Conservation (phyloP, 2,329 filamentous ascomycete genomes). For the Alternaria atra region DNA sequence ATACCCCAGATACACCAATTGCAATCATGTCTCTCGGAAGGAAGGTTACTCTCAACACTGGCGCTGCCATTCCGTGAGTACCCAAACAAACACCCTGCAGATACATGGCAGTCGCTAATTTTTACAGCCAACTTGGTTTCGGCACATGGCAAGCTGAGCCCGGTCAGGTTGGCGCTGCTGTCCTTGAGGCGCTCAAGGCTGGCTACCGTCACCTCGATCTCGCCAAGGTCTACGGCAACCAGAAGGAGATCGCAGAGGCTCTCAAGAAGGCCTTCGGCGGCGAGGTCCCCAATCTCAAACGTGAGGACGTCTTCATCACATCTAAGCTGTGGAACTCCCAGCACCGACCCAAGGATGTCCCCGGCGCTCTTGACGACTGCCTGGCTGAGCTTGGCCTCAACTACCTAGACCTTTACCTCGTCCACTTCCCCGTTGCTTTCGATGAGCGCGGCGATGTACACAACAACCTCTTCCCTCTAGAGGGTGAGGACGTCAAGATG, state of each 20-base stretch:
- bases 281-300: conserved; percentile 59
- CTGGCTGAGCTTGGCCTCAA: conserved; percentile 81
- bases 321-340: conserved; percentile 93
- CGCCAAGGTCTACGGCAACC: conserved; percentile 44
- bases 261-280: conserved; percentile 40
- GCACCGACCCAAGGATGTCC: conserved; percentile 73
- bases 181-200: conserved; percentile 47
- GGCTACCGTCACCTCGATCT: conserved; percentile 45
- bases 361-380: conserved; percentile 75
- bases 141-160: conserved; percentile 46
- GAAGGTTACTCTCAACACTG: conserved; percentile 67
- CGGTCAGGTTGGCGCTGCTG: conserved; percentile 52
- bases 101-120: conserved; percentile 57
- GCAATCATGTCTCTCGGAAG: conserved; percentile 43
- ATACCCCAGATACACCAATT: conserved; percentile 11
- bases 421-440: conserved; percentile 71
- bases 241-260: conserved; percentile 40
- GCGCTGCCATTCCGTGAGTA: conserved; percentile 79
- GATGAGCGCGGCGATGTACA: conserved; percentile 55
- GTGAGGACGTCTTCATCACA: conserved; percentile 58
- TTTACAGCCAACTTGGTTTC: conserved; percentile 62
- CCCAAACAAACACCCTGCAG: conserved; percentile 64
- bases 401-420: conserved; percentile 89
- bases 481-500: conserved; percentile 34
- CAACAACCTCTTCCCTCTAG: conserved; percentile 37